Evolutionary conservation across 2,329 filamentous ascomycete genomes (phyloP).

Genomic region (Ophiostoma triangulosporum): DNA sequence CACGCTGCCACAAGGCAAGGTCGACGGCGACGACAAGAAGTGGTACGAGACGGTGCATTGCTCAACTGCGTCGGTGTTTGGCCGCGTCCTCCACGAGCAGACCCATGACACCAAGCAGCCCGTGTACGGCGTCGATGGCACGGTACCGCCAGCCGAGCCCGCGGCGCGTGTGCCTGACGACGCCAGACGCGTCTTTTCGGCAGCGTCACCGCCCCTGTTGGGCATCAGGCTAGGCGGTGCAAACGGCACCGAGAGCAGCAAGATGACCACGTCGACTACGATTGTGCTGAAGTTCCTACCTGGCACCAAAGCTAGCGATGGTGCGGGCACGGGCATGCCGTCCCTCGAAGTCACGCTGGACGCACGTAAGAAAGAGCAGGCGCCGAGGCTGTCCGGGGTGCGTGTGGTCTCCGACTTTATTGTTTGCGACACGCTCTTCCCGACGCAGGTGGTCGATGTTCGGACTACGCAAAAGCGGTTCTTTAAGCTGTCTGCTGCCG

Average conservation of each 20-base stretch:
- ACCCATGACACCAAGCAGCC: neutral
- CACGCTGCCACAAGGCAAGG: neutral
- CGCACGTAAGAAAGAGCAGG: neutral
- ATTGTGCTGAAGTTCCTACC: slow-evolving; percentile 36
- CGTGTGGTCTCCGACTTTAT: slow-evolving; percentile 24
- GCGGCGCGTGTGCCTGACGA: slow-evolving; percentile 8
- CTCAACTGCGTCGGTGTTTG: slow-evolving; percentile 30
- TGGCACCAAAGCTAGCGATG: slow-evolving; percentile 16
- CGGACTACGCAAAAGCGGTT: slow-evolving; percentile 29
- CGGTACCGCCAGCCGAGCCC: neutral
- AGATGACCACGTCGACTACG: slow-evolving; percentile 12
- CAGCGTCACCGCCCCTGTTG: slow-evolving; percentile 33
- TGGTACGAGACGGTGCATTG: slow-evolving; percentile 2
- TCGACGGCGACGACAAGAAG: neutral
- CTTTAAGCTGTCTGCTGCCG: slow-evolving; percentile 18
- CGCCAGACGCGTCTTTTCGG: slow-evolving; percentile 27
- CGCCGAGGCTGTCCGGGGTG: neutral
- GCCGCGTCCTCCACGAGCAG: slow-evolving; percentile 31
- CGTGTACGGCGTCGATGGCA: neutral
- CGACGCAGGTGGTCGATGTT: slow-evolving; percentile 32
- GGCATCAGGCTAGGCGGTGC: slow-evolving; percentile 26
- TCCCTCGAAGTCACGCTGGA: slow-evolving; percentile 25
- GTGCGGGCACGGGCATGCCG: slow-evolving; percentile 13
- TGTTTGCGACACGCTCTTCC: slow-evolving; percentile 32
- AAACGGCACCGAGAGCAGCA: neutral